Conservation (phyloP, 2,329 filamentous ascomycete genomes). For the Catunica adiposa region DNA sequence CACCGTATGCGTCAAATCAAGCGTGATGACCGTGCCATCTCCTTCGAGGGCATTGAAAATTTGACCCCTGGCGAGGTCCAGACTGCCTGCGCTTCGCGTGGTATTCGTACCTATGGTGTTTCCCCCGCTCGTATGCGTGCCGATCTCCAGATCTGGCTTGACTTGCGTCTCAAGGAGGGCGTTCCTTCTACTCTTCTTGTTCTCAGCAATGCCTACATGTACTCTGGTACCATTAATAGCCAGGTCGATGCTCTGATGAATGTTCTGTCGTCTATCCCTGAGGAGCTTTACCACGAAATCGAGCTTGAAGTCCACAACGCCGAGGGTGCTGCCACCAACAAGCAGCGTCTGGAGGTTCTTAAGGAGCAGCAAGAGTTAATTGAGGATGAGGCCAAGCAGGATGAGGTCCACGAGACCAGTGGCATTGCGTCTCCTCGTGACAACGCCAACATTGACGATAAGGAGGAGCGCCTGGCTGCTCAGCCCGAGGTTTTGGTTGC, state of each 20-base stretch:
- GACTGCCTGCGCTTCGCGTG: conserved; percentile 77
- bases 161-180: conserved; percentile 79
- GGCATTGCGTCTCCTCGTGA: conserved; percentile 67
- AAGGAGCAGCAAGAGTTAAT: conserved; percentile 98
- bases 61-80: conserved; percentile 89
- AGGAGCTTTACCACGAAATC: conserved; percentile 98
- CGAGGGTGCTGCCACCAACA: conserved; percentile 94
- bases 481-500: conserved; percentile 36
- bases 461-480: conserved; percentile 51
- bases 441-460: conserved; percentile 84
- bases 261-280: conserved; percentile 84
- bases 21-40: conserved; percentile 87
- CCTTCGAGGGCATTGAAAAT: conserved; percentile 81
- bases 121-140: conserved; percentile 76
- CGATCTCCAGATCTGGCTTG: conserved; percentile 85
- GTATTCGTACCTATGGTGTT: conserved; percentile 81
- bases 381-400: conserved; percentile 89
- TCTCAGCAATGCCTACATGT: conserved; percentile 94
- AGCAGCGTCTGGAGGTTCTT: conserved; percentile 92
- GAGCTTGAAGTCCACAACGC: conserved; percentile 95
- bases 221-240: conserved; percentile 75
- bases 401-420: conserved; percentile 59
- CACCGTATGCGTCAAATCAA: conserved; percentile 99
- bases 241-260: conserved; percentile 89
- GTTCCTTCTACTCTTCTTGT: conserved; percentile 95